phyloP scores from a whole-genome alignment of 331 rosid species.

The Quercus tomentella region DNA sequence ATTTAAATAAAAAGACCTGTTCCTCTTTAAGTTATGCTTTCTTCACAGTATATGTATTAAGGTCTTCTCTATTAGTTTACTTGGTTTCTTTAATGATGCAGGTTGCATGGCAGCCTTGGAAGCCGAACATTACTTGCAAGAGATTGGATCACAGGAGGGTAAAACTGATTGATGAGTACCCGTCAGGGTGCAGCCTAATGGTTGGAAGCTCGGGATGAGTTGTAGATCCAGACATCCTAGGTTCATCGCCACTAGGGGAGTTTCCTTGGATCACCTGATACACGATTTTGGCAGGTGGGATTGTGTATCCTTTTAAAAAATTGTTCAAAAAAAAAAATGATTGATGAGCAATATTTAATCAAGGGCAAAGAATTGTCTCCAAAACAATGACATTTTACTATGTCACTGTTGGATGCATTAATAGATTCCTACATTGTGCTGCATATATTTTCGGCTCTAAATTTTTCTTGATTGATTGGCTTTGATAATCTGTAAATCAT shows the following conservation, averaged over 20 bases:
- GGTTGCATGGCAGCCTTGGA: slow-evolving; percentile 92
- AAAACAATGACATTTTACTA: not conserved
- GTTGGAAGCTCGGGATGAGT: too few species aligned
- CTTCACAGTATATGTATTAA: not conserved
- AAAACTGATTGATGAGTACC: slow-evolving; percentile 51
- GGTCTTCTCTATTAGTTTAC: not conserved
- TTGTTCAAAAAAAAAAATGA: not conserved
- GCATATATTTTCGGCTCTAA: not conserved
- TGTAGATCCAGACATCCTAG: too few species aligned
- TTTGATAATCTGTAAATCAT: not conserved
- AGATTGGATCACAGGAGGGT: slow-evolving; percentile 48
- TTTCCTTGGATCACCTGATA: not conserved
- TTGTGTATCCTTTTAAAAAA: too few species aligned
- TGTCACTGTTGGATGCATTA: not conserved
- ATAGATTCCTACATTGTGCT: not conserved
- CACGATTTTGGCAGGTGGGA: not conserved
- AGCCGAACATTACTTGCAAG: slow-evolving; percentile 90
- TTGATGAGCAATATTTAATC: slow-evolving; percentile 36
- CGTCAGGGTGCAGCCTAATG: too few species aligned
- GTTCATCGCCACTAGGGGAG: too few species aligned
- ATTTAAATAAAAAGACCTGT: not conserved
- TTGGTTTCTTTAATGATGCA: too few species aligned
- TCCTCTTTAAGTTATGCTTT: not conserved
- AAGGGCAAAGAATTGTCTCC: not conserved
- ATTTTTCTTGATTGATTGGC: not conserved